These are phyloP conservation scores for Lentinula aciculospora DNA, from an alignment of 768 basidiomycete genomes.

Conservation along the genomic window DNA sequence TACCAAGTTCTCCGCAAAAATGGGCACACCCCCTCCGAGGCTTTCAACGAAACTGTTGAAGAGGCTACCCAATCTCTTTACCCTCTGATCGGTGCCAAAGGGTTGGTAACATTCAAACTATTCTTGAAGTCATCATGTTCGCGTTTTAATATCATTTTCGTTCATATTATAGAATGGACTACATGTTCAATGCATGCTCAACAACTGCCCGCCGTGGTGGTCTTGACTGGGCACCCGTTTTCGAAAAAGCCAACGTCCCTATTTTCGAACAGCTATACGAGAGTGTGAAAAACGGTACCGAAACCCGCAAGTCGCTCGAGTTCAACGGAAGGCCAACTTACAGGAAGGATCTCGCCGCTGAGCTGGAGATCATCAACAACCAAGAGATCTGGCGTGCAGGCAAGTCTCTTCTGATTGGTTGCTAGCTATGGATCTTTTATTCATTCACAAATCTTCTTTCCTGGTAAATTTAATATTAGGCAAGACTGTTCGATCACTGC, in stretches of 20 bases:
- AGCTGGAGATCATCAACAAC: slow-evolving; percentile 91
- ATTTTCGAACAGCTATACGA: slow-evolving; percentile 77
- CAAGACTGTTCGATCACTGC: slow-evolving; percentile 86
- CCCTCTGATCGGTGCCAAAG: slow-evolving; percentile 93
- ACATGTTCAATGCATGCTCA: slow-evolving; percentile 99
- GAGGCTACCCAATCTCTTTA: slow-evolving; percentile 99
- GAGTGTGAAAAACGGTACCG: slow-evolving; percentile 70
- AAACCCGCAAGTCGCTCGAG: slow-evolving; percentile 95
- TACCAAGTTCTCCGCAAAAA: slow-evolving; percentile 97
- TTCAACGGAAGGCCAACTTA: slow-evolving; percentile 93
- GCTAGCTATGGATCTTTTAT: not conserved
- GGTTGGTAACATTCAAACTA: slow-evolving; percentile 38
- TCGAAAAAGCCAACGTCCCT: slow-evolving; percentile 91
- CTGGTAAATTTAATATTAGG: slow-evolving; percentile 31
- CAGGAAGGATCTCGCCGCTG: slow-evolving; percentile 86
- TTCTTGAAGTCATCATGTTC: not conserved
- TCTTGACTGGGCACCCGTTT: slow-evolving; percentile 97
- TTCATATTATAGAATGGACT: slow-evolving; percentile 72
- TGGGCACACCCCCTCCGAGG: slow-evolving; percentile 95
- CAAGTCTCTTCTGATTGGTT: slow-evolving; percentile 23
- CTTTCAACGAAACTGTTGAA: slow-evolving; percentile 99
- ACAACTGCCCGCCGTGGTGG: slow-evolving; percentile 99
- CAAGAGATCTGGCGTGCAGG: slow-evolving; percentile 99
- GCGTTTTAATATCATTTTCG: not conserved
- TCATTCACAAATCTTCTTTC: not conserved